Evolutionary conservation across 202 grass and related monocot genomes (phyloP).

Genomic region (Dendrocalamus latiflorus): DNA sequence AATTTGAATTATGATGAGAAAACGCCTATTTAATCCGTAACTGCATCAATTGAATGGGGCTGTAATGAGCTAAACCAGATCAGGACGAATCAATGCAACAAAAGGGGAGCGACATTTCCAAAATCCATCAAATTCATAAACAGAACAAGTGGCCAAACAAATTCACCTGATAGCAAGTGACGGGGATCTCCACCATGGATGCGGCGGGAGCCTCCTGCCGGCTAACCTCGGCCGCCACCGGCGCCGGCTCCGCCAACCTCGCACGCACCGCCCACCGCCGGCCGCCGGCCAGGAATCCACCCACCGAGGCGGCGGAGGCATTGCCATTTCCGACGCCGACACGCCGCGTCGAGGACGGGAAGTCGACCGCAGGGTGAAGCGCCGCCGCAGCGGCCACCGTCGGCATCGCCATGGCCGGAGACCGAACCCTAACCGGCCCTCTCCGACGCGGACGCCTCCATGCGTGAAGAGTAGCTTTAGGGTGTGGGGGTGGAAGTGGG

Average conservation of each 20-base stretch:
- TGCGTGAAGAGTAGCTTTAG: constrained; percentile 28
- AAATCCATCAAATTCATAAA: constrained; percentile 2
- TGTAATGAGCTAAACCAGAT: background rate
- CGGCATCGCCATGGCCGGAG: constrained; percentile 35
- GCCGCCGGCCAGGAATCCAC: background rate
- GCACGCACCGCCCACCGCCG: constrained; percentile 30
- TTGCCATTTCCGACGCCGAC: constrained; percentile 24
- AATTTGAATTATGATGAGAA: background rate
- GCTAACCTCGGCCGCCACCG: constrained; percentile 32
- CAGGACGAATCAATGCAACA: background rate
- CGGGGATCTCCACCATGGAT: no score
- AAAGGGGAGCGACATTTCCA: background rate
- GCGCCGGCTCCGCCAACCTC: constrained; percentile 38
- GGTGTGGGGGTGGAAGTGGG: background rate
- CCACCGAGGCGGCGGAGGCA: background rate
- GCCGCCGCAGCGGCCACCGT: constrained; percentile 34
- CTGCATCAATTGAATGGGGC: background rate
- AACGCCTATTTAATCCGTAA: background rate
- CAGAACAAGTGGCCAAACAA: background rate
- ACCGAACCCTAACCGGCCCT: constrained; percentile 15
- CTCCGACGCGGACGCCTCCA: constrained; percentile 22
- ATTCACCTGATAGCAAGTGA: constrained; percentile 93
- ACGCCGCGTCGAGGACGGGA: constrained; percentile 22
- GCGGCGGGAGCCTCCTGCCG: constrained; percentile 28
- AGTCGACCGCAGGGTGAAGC: constrained; percentile 30